Evolutionary conservation across 1,284 basidiomycete species (phyloP), one percentile per base, ranked within the genome.

Genomic region (Leccinum fallax): DNA sequence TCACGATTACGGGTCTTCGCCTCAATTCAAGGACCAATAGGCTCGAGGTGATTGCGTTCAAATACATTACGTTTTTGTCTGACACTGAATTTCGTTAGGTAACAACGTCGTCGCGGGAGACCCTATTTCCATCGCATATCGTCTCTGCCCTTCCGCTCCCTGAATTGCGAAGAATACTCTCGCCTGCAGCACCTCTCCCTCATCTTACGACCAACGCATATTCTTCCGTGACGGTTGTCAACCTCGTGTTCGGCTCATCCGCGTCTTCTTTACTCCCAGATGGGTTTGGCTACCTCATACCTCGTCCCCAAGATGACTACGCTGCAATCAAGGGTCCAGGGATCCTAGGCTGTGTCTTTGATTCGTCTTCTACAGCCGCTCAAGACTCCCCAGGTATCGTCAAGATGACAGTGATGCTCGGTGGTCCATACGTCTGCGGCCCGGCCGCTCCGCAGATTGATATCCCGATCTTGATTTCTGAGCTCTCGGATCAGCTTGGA

Each of bases 261-360:
- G 81, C 83, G 6, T 71, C 75, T 9, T 66, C 65, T 58, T 80
- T 92, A 34, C 90, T 94, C 69, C 93, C 93, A 0, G 79, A 84
- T 13, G 97, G 96, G 0, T 98, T 98, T 75, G 97, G 97, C 2
- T 98, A 97, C 78, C 88, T 99, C 66, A 85, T 97, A 58, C 95
- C 96, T 0, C 89, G 95, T 7, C 86, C 90, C 0, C 66, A 56
- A 61, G 78, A 69, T 34, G 88, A 75, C 13, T 85, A 86, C 73
- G 77, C 71, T 70, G 64, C 69, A 19, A 63, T 64, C 53, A 74
- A 79, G 65, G 67, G 77, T 64, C 68, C 84, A 62, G 85, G 89
- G 7, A 82, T 94, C 36, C 81, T 95, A 0, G 94, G 94, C 3
- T 87, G 88, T 21, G 90, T 95, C 6, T 96, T 96, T 74, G 94